phyloP scores from a whole-genome alignment of 805 yeast genomes.

The Zygotorulaspora chibaensis region DNA sequence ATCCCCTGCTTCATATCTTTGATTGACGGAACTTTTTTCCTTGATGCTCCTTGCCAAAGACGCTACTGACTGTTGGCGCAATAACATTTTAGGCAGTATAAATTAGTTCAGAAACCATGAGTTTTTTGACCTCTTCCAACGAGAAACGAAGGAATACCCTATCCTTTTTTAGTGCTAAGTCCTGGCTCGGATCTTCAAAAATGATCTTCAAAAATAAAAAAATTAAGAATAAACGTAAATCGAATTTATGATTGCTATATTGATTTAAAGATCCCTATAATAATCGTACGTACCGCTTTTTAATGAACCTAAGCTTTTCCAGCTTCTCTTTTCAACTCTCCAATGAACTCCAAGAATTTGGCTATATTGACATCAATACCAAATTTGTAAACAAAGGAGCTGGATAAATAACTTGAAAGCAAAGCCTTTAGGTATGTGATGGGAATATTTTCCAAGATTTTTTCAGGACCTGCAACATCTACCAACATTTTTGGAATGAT shows the following conservation, averaged over 20 bases:
- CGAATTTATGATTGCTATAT: background rate
- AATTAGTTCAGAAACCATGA: no score
- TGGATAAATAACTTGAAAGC: conserved; percentile 80
- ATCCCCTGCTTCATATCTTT: background rate
- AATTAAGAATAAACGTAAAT: background rate
- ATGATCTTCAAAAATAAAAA: conserved; percentile 1
- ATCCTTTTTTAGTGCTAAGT: background rate
- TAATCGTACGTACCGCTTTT: background rate
- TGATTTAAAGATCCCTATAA: background rate
- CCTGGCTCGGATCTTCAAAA: background rate
- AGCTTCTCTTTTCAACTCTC: conserved; percentile 47
- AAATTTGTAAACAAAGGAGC: conserved; percentile 75
- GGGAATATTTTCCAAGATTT: conserved; percentile 74
- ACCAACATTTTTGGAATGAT: conserved; percentile 76
- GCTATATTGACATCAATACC: conserved; percentile 79
- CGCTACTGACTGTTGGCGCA: conserved; percentile 9
- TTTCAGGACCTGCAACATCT: conserved; percentile 59
- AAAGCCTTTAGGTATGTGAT: conserved; percentile 82
- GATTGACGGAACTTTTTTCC: background rate
- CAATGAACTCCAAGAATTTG: conserved; percentile 64
- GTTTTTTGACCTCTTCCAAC: no score
- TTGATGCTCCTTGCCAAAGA: conserved; percentile 2
- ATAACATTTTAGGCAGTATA: background rate
- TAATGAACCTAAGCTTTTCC: background rate
- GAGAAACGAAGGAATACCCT: no score